These are phyloP conservation scores for Psilocybe cubensis DNA, from an alignment of 768 basidiomycete species.

Conservation along the genomic window DNA sequence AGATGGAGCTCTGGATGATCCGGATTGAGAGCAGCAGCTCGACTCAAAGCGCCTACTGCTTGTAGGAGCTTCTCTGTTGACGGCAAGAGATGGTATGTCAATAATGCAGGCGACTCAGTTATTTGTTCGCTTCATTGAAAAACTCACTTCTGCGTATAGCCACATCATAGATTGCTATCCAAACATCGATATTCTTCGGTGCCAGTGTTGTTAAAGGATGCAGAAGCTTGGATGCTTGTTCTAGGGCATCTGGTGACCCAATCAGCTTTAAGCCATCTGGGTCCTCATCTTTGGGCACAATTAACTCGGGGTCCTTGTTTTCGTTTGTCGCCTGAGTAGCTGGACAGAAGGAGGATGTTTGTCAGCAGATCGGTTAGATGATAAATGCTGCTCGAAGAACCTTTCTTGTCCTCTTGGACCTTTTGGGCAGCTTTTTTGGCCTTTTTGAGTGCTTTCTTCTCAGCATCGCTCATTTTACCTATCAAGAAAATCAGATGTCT, in stretches of 20 bases:
- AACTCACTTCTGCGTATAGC: conserved; percentile 77
- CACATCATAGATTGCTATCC: conserved; percentile 81
- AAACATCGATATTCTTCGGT: conserved; percentile 62
- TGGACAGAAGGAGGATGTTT: background rate
- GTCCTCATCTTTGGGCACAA: conserved; percentile 73
- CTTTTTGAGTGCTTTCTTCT: conserved; percentile 86
- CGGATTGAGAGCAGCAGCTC: conserved; percentile 54
- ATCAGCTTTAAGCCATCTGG: conserved; percentile 80
- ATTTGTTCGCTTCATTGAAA: background rate
- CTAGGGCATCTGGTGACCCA: conserved; percentile 64
- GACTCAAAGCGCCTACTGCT: conserved; percentile 68
- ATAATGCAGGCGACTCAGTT: background rate
- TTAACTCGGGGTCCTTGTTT: conserved; percentile 72
- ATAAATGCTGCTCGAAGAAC: conserved; percentile 37
- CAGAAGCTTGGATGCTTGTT: conserved; percentile 74
- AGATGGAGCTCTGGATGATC: conserved; percentile 72
- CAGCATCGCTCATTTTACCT: conserved; percentile 58
- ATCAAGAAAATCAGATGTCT: background rate
- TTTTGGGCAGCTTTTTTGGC: conserved; percentile 78
- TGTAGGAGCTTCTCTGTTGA: conserved; percentile 77
- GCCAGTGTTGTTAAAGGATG: conserved; percentile 60
- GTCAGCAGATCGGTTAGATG: background rate
- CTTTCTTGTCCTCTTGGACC: conserved; percentile 75
- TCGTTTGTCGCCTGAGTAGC: conserved; percentile 47
- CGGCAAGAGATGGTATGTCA: background rate